Percentiles rank a stretch among this genome's conserved stretches.
Evolutionary conservation across 192 early-diverging fungal species (phyloP).

Genomic region (Paraglomus brasilianum): DNA sequence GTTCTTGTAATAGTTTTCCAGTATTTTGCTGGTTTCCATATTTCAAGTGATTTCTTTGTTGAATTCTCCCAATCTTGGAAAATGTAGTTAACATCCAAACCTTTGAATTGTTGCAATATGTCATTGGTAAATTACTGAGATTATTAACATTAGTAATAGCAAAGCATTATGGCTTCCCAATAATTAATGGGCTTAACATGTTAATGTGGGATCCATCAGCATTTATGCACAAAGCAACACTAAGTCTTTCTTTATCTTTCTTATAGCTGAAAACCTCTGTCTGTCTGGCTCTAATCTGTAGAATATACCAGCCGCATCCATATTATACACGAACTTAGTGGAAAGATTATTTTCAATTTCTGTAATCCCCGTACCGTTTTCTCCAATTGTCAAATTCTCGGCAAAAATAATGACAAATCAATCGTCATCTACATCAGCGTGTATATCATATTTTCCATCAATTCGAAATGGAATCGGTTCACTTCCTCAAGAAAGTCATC

Average conservation of each 20-base stretch:
- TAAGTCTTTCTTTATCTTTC: constrained; percentile 23
- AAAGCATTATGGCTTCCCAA: constrained; percentile 20
- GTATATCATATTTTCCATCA: too few species aligned
- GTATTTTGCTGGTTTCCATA: too few species aligned
- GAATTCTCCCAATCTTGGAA: constrained; percentile 26
- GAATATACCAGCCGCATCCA: constrained; percentile 21
- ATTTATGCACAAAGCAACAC: constrained; percentile 21
- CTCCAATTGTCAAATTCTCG: too few species aligned
- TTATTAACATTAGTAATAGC: constrained; percentile 11
- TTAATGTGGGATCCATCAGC: constrained; percentile 5
- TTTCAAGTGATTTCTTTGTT: constrained; percentile 8
- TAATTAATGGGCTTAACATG: constrained; percentile 22
- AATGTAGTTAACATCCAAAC: constrained; percentile 18
- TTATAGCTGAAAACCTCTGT: constrained; percentile 1
- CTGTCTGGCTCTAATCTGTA: constrained; percentile 18
- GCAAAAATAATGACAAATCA: too few species aligned
- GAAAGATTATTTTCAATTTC: too few species aligned
- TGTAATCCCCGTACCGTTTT: too few species aligned
- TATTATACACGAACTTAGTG: too few species aligned
- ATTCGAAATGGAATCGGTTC: too few species aligned
- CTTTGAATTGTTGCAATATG: constrained; percentile 11
- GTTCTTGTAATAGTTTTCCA: too few species aligned
- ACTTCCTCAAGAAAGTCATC: too few species aligned
- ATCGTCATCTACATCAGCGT: too few species aligned
- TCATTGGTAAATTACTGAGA: constrained; percentile 24